These are phyloP conservation scores for Wickerhamiella kurtzmanii DNA, from an alignment of 805 yeast genomes.

Conservation along the genomic window DNA sequence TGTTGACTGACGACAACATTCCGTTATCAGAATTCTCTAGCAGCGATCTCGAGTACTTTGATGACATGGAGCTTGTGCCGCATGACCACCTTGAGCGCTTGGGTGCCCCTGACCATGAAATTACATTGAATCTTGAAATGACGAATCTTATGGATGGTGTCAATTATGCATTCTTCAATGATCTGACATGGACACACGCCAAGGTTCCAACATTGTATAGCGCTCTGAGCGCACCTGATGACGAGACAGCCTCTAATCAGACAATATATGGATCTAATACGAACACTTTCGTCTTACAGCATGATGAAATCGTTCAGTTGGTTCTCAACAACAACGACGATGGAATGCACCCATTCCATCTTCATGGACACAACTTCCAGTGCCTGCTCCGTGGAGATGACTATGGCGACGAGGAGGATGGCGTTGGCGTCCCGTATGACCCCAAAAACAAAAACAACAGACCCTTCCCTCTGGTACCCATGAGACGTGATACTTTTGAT, in stretches of 20 bases:
- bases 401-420: slow-evolving; percentile 25
- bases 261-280: slow-evolving; percentile 68
- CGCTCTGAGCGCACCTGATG: slow-evolving; percentile 46
- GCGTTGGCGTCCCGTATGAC: slow-evolving; percentile 33
- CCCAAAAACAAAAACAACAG: slow-evolving; percentile 30
- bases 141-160: slow-evolving; percentile 73
- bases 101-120: slow-evolving; percentile 49
- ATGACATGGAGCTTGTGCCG: slow-evolving; percentile 68
- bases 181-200: slow-evolving; percentile 60
- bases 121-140: slow-evolving; percentile 63
- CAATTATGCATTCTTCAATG: slow-evolving; percentile 89
- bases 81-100: slow-evolving; percentile 36
- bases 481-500: slow-evolving; percentile 70
- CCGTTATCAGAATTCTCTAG: slow-evolving; percentile 21
- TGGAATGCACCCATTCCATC: slow-evolving; percentile 86
- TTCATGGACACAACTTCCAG: slow-evolving; percentile 82
- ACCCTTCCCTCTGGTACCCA: slow-evolving; percentile 58
- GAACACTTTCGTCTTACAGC: slow-evolving; percentile 52
- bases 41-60: slow-evolving; percentile 41
- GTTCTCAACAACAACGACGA: slow-evolving; percentile 68
- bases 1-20: slow-evolving; percentile 23
- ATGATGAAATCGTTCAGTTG: slow-evolving; percentile 54
- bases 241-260: slow-evolving; percentile 34
- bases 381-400: slow-evolving; percentile 45
- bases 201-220: slow-evolving; percentile 74